Evolutionary conservation across 2,329 filamentous ascomycete genomes (phyloP), one percentile per base, ranked within the genome.

Genomic region (Escovopsis sp.): DNA sequence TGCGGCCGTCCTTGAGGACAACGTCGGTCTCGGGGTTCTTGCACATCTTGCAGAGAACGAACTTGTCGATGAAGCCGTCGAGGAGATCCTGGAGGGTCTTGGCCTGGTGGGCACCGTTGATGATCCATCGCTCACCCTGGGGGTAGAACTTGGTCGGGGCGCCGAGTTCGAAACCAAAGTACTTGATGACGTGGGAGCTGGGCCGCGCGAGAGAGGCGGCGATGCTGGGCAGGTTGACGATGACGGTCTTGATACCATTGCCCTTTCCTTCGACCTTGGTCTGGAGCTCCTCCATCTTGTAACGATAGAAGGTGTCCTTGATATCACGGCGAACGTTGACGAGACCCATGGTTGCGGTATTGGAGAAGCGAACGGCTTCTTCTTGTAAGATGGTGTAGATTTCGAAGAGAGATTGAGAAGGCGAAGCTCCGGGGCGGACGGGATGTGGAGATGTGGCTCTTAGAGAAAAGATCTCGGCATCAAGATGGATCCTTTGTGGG

Each of bases 251-350:
- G 79, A 98, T 98, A 61, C 91, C 91, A 71, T 98, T 98, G 54
- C 91, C 91, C 70, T 98, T 98, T 69, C 91, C 91, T 71, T 98
- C 91, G 57, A 98, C 93, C 76, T 98, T 98, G 65, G 91, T 94
- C 74, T 94, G 86, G 62, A 98, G 73, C 57, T 80, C 82, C 72
- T 96, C 91, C 91, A 98, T 98, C 80, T 98, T 98, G 81, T 98
- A 98, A 66, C 91, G 91, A 73, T 98, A 98, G 80, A 95, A 98
- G 69, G 83, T 83, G 71, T 98, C 91, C 73, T 82, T 82, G 72
- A 94, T 82, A 83, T 96, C 89, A 68, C 85, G 86, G 68, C 88
- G 88, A 69, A 96, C 88, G 70, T 98, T 98, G 78, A 98, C 75
- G 71, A 85, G 88, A 76, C 85, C 82, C 91, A 96, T 96, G 68